These are phyloP conservation scores for Pythium scleroteichum DNA, from an alignment of 352 stramenopile genomes.

Conservation along the genomic window DNA sequence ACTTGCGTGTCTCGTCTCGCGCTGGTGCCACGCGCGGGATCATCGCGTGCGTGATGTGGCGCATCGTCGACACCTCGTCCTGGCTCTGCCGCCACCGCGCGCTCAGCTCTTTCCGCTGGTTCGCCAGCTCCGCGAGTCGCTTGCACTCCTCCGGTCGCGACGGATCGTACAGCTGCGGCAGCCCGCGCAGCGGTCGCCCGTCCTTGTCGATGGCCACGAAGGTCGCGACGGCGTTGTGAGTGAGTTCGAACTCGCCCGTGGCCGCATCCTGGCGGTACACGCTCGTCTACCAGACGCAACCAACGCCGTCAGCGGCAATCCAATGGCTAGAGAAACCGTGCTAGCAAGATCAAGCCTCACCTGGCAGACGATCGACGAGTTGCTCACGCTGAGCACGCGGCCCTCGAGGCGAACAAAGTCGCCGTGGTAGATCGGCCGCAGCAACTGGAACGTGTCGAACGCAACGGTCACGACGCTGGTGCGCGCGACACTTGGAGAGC, in stretches of 20 bases:
- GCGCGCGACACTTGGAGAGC: slow-evolving; percentile 27
- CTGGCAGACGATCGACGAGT: slow-evolving; percentile 45
- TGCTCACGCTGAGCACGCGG: slow-evolving; percentile 37
- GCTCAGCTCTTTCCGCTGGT: slow-evolving; percentile 38
- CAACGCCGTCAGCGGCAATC: neutral
- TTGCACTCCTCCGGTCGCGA: slow-evolving; percentile 28
- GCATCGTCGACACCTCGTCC: slow-evolving; percentile 29
- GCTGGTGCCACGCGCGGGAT: slow-evolving; percentile 19
- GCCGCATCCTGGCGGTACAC: slow-evolving; percentile 42
- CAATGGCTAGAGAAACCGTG: neutral
- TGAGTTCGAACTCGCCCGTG: slow-evolving; percentile 42
- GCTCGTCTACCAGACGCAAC: slow-evolving; percentile 25
- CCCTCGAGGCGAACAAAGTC: slow-evolving; percentile 47
- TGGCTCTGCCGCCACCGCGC: slow-evolving; percentile 33
- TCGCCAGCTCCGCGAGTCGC: slow-evolving; percentile 31
- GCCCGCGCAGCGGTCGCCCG: slow-evolving; percentile 20
- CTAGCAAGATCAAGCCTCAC: slow-evolving; percentile 9
- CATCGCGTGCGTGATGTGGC: slow-evolving; percentile 35
- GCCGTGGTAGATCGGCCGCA: slow-evolving; percentile 41
- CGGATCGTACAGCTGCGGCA: slow-evolving; percentile 31
- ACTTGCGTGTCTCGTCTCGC: neutral
- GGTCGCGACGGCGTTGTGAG: slow-evolving; percentile 44
- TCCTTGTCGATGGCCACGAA: slow-evolving; percentile 39
- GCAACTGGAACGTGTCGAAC: slow-evolving; percentile 47
- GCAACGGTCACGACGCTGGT: slow-evolving; percentile 41